A percentile compares a stretch with the other conserved stretches of the same genome.
Evolutionary conservation across 139 green algal genomes (phyloP).

Genomic region (Klebsormidium nitens): DNA sequence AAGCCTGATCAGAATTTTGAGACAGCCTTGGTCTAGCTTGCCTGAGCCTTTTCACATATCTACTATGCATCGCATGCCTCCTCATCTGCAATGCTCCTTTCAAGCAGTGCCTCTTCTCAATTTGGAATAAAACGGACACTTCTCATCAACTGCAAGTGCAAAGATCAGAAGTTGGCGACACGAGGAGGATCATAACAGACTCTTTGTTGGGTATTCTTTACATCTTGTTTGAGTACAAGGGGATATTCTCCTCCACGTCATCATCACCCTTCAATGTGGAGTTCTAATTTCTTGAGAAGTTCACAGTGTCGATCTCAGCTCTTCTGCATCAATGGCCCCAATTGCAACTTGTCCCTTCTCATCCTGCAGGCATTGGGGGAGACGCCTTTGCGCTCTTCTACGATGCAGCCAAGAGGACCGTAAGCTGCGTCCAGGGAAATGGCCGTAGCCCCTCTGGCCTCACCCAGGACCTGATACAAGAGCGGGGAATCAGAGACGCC

Average conservation of each 20-base stretch:
- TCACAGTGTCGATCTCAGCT: too few species aligned
- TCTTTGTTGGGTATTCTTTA: background rate
- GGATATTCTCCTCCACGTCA: background rate
- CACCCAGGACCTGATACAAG: slow-evolving; percentile 39
- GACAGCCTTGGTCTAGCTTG: too few species aligned
- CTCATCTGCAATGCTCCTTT: background rate
- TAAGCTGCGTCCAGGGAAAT: slow-evolving; percentile 53
- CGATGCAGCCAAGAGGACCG: slow-evolving; percentile 40
- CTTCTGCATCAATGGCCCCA: background rate
- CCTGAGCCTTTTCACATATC: background rate
- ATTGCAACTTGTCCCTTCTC: background rate
- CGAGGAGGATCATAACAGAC: too few species aligned
- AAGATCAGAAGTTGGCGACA: too few species aligned
- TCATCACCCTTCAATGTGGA: background rate
- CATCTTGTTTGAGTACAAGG: too few species aligned
- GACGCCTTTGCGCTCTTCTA: slow-evolving; percentile 68
- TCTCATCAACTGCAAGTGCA: too few species aligned
- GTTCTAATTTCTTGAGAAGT: slow-evolving; percentile 3
- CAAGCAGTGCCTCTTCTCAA: background rate
- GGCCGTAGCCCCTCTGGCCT: slow-evolving; percentile 44
- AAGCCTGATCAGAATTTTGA: too few species aligned
- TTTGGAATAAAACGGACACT: background rate
- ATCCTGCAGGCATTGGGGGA: slow-evolving; percentile 54
- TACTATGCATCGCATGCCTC: background rate
- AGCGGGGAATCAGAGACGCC: slow-evolving; percentile 25